Conservation (phyloP, 225 moss, liverwort and hornwort genomes). For the Takakia lepidozioides region DNA sequence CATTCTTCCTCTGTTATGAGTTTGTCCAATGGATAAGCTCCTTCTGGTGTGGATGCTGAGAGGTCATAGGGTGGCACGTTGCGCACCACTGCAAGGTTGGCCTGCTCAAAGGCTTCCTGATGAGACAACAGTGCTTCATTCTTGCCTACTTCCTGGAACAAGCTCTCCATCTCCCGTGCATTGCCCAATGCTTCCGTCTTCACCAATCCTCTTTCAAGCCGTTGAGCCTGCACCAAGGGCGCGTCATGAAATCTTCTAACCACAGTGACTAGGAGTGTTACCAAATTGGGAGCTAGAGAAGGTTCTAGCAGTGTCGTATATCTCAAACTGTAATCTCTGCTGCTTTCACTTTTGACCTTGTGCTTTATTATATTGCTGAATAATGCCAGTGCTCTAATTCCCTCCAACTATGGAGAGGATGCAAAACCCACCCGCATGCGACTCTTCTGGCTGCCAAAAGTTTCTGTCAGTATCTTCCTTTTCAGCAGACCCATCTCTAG, state of each 20-base stretch:
- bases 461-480: constrained; percentile 71
- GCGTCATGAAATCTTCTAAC: too few species aligned
- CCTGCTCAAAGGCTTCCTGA: constrained; percentile 64
- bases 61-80: constrained; percentile 81
- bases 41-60: constrained; percentile 58
- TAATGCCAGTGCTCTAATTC: too few species aligned
- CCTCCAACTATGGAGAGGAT: too few species aligned
- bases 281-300: too few species aligned
- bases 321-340: too few species aligned
- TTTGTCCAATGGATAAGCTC: constrained; percentile 64
- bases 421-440: constrained; percentile 62
- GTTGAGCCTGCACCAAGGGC: constrained; percentile 49
- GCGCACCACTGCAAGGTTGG: constrained; percentile 44
- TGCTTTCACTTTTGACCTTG: too few species aligned
- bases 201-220: constrained; percentile 70
- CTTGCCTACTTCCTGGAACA: constrained; percentile 78
- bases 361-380: too few species aligned
- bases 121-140: constrained; percentile 56
- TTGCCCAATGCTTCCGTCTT: constrained; percentile 73
- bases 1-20: constrained; percentile 71
- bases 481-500: constrained; percentile 39
- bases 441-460: constrained; percentile 81
- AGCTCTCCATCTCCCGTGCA: constrained; percentile 49
- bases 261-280: too few species aligned
- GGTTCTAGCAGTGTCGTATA: too few species aligned